phyloP scores from a whole-genome alignment of 139 green algal species.

The Haematococcus sp. region DNA sequence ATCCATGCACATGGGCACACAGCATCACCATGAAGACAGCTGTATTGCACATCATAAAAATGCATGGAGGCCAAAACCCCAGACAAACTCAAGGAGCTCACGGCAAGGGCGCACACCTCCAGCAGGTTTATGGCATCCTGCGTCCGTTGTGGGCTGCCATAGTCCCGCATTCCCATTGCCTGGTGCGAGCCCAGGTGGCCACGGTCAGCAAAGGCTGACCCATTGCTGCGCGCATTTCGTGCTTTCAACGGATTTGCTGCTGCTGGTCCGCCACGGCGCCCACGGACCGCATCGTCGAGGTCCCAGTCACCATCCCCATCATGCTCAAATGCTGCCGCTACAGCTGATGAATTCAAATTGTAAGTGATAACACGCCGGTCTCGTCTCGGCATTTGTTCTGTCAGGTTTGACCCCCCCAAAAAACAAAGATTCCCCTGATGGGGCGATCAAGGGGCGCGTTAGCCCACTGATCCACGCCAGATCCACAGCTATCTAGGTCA shows the following conservation, averaged over 20 bases:
- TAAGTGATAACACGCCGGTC: slow-evolving; percentile 11
- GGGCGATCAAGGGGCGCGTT: too few relatives aligned
- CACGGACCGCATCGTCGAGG: not conserved
- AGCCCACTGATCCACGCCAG: too few relatives aligned
- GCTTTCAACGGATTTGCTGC: slow-evolving; percentile 1
- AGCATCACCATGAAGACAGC: too few relatives aligned
- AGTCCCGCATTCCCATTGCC: slow-evolving; percentile 9
- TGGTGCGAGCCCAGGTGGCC: not conserved
- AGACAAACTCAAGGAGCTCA: too few relatives aligned
- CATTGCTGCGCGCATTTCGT: not conserved
- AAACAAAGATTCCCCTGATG: too few relatives aligned
- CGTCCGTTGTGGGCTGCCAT: not conserved
- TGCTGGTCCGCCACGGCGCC: not conserved
- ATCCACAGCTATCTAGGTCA: too few relatives aligned
- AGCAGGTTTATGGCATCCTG: slow-evolving; percentile 25
- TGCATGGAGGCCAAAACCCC: not conserved
- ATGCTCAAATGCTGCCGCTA: slow-evolving; percentile 29
- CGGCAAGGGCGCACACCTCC: too few relatives aligned
- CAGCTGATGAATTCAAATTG: slow-evolving; percentile 15
- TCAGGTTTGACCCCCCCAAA: too few relatives aligned
- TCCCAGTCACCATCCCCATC: slow-evolving; percentile 17
- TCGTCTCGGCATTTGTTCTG: not conserved
- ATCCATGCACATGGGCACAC: too few relatives aligned
- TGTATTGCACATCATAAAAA: too few relatives aligned
- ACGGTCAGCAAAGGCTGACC: slow-evolving; percentile 1